A percentile compares a stretch with the other conserved stretches of the same genome.
These are phyloP conservation scores for Leishmania mexicana DNA, from an alignment of 208 protist species.

Conservation along the genomic window DNA sequence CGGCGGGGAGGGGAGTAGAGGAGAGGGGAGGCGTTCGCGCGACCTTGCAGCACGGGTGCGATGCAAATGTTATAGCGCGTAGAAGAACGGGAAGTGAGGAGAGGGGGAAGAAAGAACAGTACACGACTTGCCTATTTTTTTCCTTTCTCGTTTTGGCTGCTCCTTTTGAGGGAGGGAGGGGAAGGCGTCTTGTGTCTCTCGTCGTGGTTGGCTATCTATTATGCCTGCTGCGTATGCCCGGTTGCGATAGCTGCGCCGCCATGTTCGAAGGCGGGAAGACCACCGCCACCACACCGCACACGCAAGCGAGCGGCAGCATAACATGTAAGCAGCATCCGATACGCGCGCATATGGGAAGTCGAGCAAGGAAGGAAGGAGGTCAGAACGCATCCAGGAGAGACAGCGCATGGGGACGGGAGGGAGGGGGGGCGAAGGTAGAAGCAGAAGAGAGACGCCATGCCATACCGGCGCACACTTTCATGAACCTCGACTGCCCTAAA, in stretches of 20 bases:
- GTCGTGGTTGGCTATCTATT: background rate
- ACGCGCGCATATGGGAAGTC: background rate
- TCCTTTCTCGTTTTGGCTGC: background rate
- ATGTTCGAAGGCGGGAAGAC: background rate
- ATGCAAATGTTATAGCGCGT: background rate
- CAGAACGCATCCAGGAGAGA: background rate
- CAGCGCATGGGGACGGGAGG: background rate
- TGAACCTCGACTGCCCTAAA: background rate
- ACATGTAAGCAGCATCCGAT: background rate
- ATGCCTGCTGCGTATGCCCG: background rate
- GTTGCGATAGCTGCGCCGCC: background rate
- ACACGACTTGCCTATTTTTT: background rate
- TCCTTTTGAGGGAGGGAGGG: too few species aligned
- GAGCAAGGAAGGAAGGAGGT: background rate
- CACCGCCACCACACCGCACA: background rate
- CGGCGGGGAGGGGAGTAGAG: background rate
- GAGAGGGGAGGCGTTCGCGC: background rate
- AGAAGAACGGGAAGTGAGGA: background rate
- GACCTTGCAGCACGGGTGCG: background rate
- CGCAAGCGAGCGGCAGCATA: background rate
- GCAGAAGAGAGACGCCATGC: background rate
- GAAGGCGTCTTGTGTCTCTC: background rate
- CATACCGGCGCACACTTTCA: background rate
- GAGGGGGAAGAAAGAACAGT: background rate
- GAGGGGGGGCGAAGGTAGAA: background rate